Evolutionary conservation across 805 yeast species (phyloP), one percentile per base, ranked within the genome.

Genomic region (Kodamaea neixiangensis): DNA sequence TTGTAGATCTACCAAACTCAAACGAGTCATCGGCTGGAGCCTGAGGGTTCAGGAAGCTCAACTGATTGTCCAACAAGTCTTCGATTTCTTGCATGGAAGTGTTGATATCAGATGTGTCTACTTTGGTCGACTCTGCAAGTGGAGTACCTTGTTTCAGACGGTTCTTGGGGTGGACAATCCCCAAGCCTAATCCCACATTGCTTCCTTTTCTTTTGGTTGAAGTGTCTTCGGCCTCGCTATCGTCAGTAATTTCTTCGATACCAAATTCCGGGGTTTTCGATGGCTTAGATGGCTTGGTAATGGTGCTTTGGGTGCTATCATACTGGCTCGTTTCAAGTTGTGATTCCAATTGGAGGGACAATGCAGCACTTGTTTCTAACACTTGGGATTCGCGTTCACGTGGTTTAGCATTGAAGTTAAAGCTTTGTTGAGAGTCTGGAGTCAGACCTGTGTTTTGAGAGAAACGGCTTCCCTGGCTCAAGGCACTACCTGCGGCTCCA

Each of bases 51-150:
- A 11, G n/a, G 34, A 41, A 39, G 17, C 19, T 46, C 47, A 44
- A 25, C 15, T 22, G 57, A 31, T 34, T 37, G 38, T 69, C 73
- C 67, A 73, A 66, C 57, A 68, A 68, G 45, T 64, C 67, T 48
- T 71, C 75, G 34, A 73, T 67, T 39, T 73, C 78, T 54, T 70
- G 72, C 43, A 73, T 72, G 1, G 76, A 69, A 2, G 67, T 52
- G 50, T 69, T 68, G 14, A 68, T 62, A 9, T 53, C 48, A 13
- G 47, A 33, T 9, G n/a, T 37, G 10, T 42, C 45, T 22, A 42
- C 21, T 15, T 42, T 52, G 9, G 63, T 55, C 5, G 64, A 53
- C 19, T 59, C 56, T 19, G 52, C 63, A 41, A 54, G 51, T 21
- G 45, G 45, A 2, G 35, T 17, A 6, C 21, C 41, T 37, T 17